phyloP scores from a whole-genome alignment of 208 protist species.

The Zelonia costaricensis region DNA sequence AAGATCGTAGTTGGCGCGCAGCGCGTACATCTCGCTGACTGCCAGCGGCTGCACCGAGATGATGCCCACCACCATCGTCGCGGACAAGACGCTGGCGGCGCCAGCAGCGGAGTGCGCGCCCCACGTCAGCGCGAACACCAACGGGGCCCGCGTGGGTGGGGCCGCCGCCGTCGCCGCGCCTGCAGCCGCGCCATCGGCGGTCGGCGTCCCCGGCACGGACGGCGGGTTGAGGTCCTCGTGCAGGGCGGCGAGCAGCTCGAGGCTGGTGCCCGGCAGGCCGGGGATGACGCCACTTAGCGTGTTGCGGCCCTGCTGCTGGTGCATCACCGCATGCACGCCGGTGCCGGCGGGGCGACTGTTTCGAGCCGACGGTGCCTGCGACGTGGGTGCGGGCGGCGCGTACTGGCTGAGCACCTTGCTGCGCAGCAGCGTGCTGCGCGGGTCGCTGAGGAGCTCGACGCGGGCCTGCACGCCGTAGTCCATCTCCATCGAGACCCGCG shows the following conservation, averaged over 20 bases:
- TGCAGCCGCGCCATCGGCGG: neutral
- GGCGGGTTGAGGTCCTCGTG: constrained; percentile 23
- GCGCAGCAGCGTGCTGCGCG: constrained; percentile 9
- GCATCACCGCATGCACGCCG: constrained; percentile 22
- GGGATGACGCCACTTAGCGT: neutral
- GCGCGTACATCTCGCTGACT: constrained; percentile 74
- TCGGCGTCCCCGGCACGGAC: neutral
- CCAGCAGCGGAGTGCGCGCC: neutral
- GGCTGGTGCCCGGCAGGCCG: constrained; percentile 18
- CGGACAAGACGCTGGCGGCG: neutral
- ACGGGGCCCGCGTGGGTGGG: constrained; percentile 5
- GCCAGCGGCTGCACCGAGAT: constrained; percentile 55
- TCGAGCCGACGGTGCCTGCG: neutral
- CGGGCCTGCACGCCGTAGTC: constrained; percentile 21
- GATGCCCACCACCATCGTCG: constrained; percentile 47
- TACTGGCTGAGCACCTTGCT: constrained; percentile 21
- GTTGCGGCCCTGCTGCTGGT: constrained; percentile 17
- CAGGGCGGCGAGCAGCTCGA: constrained; percentile 26
- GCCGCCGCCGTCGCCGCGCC: neutral
- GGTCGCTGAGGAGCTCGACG: constrained; percentile 14
- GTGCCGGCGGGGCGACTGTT: constrained; percentile 3
- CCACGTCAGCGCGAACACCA: constrained; percentile 40
- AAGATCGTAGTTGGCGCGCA: constrained; percentile 87
- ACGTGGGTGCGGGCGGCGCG: neutral
- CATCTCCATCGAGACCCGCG: constrained; percentile 32